Percentiles rank a stretch among this genome's conserved stretches.
Evolutionary conservation across 192 early-diverging fungal species (phyloP).

Genomic region (Coemansia sp.): DNA sequence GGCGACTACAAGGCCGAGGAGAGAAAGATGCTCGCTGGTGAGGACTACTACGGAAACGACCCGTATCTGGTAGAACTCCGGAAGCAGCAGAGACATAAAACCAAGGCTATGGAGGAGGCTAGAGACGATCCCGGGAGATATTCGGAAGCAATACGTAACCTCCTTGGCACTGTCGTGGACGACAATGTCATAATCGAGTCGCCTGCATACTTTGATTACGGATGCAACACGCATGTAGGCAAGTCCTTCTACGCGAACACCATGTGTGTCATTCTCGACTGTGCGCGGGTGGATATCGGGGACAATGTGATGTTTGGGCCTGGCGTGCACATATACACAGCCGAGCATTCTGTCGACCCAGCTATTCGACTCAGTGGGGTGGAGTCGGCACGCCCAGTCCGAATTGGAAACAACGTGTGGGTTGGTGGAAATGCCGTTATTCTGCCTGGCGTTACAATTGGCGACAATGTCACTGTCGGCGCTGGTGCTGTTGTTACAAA

Average conservation of each 20-base stretch:
- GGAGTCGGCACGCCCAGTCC: constrained; percentile 30
- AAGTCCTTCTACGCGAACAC: constrained; percentile 76
- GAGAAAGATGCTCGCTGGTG: constrained; percentile 65
- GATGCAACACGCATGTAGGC: constrained; percentile 72
- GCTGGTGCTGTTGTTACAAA: constrained; percentile 90
- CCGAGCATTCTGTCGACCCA: constrained; percentile 72
- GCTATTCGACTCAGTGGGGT: constrained; percentile 14
- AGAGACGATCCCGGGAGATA: constrained; percentile 36
- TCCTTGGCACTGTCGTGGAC: constrained; percentile 64
- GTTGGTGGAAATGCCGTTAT: constrained; percentile 80
- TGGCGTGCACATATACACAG: constrained; percentile 72
- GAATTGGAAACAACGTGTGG: constrained; percentile 88
- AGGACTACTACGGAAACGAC: constrained; percentile 60
- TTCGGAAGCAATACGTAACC: constrained; percentile 28
- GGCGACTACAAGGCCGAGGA: constrained; percentile 51
- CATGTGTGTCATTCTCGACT: constrained; percentile 75
- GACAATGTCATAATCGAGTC: constrained; percentile 61
- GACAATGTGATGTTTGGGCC: constrained; percentile 74
- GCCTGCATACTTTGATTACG: constrained; percentile 78
- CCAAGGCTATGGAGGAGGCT: constrained; percentile 5
- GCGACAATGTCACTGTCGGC: constrained; percentile 69
- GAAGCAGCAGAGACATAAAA: constrained; percentile 35
- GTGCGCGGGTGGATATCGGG: constrained; percentile 70
- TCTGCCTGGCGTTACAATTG: constrained; percentile 85
- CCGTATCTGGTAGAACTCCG: constrained; percentile 54